A percentile compares a stretch with the other conserved stretches of the same genome.
Evolutionary conservation across 208 protist genomes (phyloP).

Genomic region (Trypanosoma lewisi): DNA sequence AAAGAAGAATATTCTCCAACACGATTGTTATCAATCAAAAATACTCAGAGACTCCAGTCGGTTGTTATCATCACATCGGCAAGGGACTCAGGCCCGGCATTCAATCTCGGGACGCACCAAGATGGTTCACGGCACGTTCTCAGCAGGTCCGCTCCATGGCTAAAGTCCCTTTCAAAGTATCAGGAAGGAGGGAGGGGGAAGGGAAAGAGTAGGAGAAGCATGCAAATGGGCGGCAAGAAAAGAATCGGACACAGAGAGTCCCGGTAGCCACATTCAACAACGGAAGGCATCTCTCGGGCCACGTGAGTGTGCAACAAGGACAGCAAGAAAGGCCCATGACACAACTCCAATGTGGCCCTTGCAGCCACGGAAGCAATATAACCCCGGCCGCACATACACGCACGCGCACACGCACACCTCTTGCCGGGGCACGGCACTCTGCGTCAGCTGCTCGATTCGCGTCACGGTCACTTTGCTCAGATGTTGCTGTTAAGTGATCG

Average conservation of each 20-base stretch:
- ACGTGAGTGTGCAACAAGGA: not conserved
- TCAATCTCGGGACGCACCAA: not conserved
- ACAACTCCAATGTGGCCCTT: not conserved
- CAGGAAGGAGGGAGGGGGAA: not conserved
- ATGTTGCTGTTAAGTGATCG: too few relatives aligned
- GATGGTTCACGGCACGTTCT: not conserved
- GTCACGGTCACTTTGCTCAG: too few relatives aligned
- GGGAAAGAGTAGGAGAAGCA: not conserved
- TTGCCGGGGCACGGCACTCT: too few relatives aligned
- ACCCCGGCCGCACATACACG: not conserved
- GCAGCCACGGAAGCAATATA: not conserved
- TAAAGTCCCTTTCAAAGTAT: not conserved
- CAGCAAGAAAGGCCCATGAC: not conserved
- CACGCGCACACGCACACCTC: not conserved
- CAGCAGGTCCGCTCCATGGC: not conserved
- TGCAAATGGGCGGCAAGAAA: not conserved
- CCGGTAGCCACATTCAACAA: not conserved
- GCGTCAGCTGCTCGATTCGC: too few relatives aligned
- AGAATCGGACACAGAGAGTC: too few relatives aligned
- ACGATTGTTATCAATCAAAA: not conserved
- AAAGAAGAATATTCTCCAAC: conserved; percentile 2
- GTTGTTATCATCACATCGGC: not conserved
- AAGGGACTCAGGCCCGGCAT: not conserved
- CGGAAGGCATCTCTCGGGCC: not conserved
- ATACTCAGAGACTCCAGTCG: conserved; percentile 1